Evolutionary conservation across 345 rosid genomes (phyloP).

Genomic region (Streptanthus diversifolius): DNA sequence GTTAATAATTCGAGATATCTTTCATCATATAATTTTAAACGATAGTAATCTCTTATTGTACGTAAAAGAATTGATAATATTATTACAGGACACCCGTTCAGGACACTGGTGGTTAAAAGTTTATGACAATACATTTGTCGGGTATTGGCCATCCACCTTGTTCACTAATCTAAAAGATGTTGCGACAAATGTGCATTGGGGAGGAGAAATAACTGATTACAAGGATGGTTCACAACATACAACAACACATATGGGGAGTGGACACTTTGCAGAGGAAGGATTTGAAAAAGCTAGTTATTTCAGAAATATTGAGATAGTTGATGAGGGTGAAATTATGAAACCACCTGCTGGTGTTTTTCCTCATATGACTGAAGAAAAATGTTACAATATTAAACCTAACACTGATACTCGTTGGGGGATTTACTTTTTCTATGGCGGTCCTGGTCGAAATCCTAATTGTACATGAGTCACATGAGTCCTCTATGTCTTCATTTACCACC

Average conservation of each 20-base stretch:
- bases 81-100: slow-evolving; percentile 31
- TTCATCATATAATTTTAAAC: neutral
- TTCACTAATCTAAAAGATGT: slow-evolving; percentile 29
- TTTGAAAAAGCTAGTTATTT: slow-evolving; percentile 38
- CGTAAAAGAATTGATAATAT: neutral
- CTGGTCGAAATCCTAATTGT: neutral
- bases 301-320: slow-evolving; percentile 35
- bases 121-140: slow-evolving; percentile 9
- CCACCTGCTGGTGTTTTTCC: slow-evolving; percentile 30
- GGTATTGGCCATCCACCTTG: slow-evolving; percentile 46
- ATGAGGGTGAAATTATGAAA: slow-evolving; percentile 35
- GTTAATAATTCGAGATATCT: neutral
- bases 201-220: slow-evolving; percentile 42
- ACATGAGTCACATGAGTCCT: neutral
- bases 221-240: slow-evolving; percentile 21
- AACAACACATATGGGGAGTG: slow-evolving; percentile 46
- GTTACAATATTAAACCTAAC: slow-evolving; percentile 42
- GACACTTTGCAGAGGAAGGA: slow-evolving; percentile 39
- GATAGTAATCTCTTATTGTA: neutral
- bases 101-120: slow-evolving; percentile 49
- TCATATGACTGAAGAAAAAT: slow-evolving; percentile 36
- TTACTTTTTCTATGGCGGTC: neutral
- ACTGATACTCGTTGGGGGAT: neutral
- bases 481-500: neutral
- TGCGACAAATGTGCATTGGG: slow-evolving; percentile 34